Evolutionary conservation across 495 filamentous ascomycete species (phyloP).

Genomic region (Neurospora sp.): DNA sequence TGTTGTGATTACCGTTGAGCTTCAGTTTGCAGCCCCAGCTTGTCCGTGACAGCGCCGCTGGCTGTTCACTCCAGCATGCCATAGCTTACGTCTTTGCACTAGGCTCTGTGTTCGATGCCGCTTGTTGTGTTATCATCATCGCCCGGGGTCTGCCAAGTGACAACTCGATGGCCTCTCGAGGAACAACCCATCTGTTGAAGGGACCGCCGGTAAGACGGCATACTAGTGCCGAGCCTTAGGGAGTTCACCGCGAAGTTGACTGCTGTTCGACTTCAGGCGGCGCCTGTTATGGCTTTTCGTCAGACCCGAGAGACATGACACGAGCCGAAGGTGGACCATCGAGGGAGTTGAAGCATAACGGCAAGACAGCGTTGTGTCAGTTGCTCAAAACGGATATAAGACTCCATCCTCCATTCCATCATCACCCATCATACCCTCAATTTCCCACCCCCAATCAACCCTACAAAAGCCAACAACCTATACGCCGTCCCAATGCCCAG

Average conservation of each 20-base stretch:
- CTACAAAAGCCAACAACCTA: conserved; percentile 32
- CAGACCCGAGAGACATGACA: not conserved
- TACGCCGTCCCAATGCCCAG: conserved; percentile 30
- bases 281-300: not conserved
- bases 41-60: no score
- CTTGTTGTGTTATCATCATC: no score
- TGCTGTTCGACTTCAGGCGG: not conserved
- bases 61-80: no score
- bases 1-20: not conserved
- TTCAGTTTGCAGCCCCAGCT: not conserved
- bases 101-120: no score
- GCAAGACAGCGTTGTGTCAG: not conserved
- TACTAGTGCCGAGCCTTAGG: not conserved
- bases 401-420: not conserved
- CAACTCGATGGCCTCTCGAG: no score
- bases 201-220: not conserved
- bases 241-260: not conserved
- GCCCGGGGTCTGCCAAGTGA: no score
- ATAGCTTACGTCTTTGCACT: no score
- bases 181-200: not conserved
- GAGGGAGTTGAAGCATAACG: not conserved
- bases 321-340: not conserved
- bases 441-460: conserved; percentile 18
- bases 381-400: not conserved
- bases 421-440: not conserved